Percentiles rank a stretch among this genome's conserved stretches.
These are phyloP conservation scores for Asterionellopsis glacialis DNA, from an alignment of 108 stramenopile species.

Conservation along the genomic window DNA sequence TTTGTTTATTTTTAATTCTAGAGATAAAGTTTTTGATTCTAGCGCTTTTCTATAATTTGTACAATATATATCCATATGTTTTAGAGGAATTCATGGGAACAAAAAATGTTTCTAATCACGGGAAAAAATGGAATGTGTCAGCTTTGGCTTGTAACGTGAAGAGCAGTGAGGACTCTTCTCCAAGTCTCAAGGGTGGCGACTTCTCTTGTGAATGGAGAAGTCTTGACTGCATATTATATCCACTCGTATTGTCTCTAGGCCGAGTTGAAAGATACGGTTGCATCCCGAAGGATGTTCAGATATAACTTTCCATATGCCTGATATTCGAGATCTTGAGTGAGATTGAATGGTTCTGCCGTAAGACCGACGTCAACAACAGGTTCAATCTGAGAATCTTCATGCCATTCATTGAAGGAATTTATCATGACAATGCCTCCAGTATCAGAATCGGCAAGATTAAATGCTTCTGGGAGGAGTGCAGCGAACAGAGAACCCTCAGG, in stretches of 20 bases:
- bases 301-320: slow-evolving; percentile 33
- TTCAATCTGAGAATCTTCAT: slow-evolving; percentile 36
- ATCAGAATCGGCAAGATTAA: slow-evolving; percentile 15
- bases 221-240: no score
- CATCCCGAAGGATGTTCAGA: slow-evolving; percentile 33
- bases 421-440: slow-evolving; percentile 27
- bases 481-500: slow-evolving; percentile 26
- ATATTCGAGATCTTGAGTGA: slow-evolving; percentile 35
- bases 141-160: no score
- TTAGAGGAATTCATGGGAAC: no score
- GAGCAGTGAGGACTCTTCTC: no score
- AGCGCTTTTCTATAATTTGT: no score
- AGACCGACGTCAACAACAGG: slow-evolving; percentile 14
- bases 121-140: no score
- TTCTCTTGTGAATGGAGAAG: no score
- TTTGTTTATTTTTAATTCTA: no score
- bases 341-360: slow-evolving; percentile 5
- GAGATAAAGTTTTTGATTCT: no score
- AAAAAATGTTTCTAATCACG: no score
- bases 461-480: slow-evolving; percentile 18
- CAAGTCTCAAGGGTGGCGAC: no score
- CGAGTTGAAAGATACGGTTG: not conserved
- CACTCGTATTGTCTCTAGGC: not conserved
- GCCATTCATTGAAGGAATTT: slow-evolving; percentile 45
- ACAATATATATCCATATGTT: no score